phyloP scores from a whole-genome alignment of 805 yeast genomes.

The Candida gorgasii region DNA sequence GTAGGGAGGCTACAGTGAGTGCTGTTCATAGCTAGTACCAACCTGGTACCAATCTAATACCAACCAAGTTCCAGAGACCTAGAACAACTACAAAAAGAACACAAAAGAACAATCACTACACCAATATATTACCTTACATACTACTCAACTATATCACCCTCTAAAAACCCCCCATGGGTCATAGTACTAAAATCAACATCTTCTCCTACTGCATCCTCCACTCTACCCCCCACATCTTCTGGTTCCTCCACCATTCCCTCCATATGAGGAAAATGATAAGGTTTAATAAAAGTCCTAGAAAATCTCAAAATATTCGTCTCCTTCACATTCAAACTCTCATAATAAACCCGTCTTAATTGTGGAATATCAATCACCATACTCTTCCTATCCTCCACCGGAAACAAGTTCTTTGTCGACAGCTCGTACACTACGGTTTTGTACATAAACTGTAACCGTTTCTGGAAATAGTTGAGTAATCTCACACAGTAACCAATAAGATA shows the following conservation, averaged over 20 bases:
- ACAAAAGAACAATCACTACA: too few species aligned
- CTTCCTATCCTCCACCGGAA: constrained; percentile 31
- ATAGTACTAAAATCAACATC: constrained; percentile 18
- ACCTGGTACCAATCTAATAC: too few species aligned
- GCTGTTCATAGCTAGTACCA: too few species aligned
- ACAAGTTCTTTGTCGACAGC: constrained; percentile 18
- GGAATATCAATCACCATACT: constrained; percentile 27
- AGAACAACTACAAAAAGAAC: too few species aligned
- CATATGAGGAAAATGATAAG: constrained; percentile 18
- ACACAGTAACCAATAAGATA: constrained; percentile 29
- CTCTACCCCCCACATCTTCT: constrained; percentile 6
- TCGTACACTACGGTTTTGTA: constrained; percentile 31
- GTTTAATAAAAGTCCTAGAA: constrained; percentile 16
- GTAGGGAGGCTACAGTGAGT: too few species aligned
- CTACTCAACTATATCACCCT: constrained; percentile 17
- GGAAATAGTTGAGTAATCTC: constrained; percentile 32
- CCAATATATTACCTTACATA: too few species aligned
- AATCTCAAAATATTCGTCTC: constrained; percentile 18
- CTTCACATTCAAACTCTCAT: constrained; percentile 12
- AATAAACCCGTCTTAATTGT: constrained; percentile 13
- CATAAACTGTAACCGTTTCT: constrained; percentile 26
- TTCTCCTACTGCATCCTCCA: constrained; percentile 5
- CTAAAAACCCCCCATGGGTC: constrained; percentile 17
- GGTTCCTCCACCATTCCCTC: constrained; percentile 10
- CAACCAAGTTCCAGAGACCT: too few species aligned